Evolutionary conservation across 371 early-diverging fungal genomes (phyloP), one percentile per base, ranked within the genome.

Genomic region (Mortierella sp.): DNA sequence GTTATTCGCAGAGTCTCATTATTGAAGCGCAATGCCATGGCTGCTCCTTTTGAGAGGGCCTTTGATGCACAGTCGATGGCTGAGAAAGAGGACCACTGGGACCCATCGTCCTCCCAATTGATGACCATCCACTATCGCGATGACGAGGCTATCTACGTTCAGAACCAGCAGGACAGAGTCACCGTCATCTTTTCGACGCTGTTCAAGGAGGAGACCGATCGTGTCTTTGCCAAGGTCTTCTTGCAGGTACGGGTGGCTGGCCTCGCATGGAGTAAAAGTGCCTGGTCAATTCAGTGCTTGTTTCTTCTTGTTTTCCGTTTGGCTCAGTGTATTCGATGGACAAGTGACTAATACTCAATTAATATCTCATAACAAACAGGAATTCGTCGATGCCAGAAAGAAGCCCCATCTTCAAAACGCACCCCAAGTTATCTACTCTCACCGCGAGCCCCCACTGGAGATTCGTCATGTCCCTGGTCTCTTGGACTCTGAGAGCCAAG

Each of bases 331-430:
- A 10, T 48, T 50, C 16, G 31, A 60, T 52, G 38, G 38, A 26
- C 24, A 11, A 24, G 31, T 14, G 1, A 21, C 28, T 16, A 34
- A 80, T 44, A 9, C n/a, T 0, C 24, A 45, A 9, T 13, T n/a
- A n/a, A 6, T 21, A 24, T 2, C 10, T 44, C 11, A 72, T 13
- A 31, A 34, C 34, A 44, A 45, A 21, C 16, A 97, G 94, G 99
- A 99, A 94, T 99, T 99, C 89, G 98, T 98, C 10, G 99, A 99
- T 90, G 99, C 98, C 28, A 93, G 99, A 60, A 94, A 98, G 83
- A 96, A 95, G 83, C 95, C 96, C 58, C 91, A 93, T 47, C 92
- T 97, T 75, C 98, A 97, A 88, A 97, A 97, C 82, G 98, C 99
- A 11, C 99, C 99, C 48, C 98, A 97, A 89, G 99, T 98, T 9